Conservation (phyloP, 805 yeast genomes). For the Debaryomyces maramus region DNA sequence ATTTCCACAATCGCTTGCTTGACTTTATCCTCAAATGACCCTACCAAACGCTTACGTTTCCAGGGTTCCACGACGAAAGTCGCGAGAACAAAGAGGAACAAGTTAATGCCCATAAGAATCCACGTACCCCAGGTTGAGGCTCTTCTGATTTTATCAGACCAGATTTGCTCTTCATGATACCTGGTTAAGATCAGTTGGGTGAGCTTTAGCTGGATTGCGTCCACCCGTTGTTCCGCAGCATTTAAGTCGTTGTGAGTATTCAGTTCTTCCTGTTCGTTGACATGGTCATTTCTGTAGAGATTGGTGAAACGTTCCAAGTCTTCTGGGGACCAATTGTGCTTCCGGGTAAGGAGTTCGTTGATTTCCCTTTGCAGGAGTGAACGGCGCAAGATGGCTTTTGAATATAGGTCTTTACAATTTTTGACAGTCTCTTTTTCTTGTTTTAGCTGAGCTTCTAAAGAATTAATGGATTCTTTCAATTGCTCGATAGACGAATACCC, state of each 20-base stretch:
- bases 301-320: constrained; percentile 86
- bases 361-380: constrained; percentile 77
- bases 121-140: constrained; percentile 98
- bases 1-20: constrained; percentile 34
- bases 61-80: constrained; percentile 93
- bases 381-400: constrained; percentile 62
- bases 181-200: constrained; percentile 79
- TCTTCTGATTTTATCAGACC: constrained; percentile 95
- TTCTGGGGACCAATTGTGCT: constrained; percentile 72
- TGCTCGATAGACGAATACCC: constrained; percentile 83
- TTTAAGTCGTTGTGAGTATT: constrained; percentile 49
- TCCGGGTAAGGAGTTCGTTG: constrained; percentile 83
- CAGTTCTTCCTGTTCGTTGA: constrained; percentile 60
- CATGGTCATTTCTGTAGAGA: constrained; percentile 78
- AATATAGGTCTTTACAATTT: constrained; percentile 49
- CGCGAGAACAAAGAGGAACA: constrained; percentile 72
- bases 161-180: constrained; percentile 94
- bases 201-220: constrained; percentile 64
- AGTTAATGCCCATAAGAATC: constrained; percentile 82
- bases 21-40: constrained; percentile 81
- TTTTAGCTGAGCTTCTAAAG: constrained; percentile 52
- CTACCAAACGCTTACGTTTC: constrained; percentile 80
- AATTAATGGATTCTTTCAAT: constrained; percentile 60
- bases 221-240: constrained; percentile 60
- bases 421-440: constrained; percentile 50